Percentiles rank a stretch among this genome's conserved stretches.
phyloP scores from a whole-genome alignment of 2,329 filamentous ascomycete species.

The Arthrinium puccinioides region DNA sequence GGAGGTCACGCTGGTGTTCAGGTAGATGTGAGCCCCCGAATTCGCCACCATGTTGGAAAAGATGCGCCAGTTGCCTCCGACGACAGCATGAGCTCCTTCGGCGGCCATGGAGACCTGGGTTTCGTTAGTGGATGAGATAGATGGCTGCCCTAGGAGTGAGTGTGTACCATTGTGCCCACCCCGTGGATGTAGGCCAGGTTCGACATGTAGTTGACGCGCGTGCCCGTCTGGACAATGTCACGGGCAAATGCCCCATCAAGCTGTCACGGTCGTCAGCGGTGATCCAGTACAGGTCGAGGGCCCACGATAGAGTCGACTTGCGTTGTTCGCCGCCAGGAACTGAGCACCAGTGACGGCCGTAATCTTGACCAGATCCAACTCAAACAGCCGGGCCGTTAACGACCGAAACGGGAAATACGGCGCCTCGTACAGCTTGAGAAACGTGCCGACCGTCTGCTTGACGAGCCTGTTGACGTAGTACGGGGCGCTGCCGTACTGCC shows the following conservation, averaged over 20 bases:
- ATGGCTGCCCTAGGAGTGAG: too few relatives aligned
- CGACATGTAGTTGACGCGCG: conserved; percentile 89
- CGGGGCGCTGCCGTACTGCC: conserved; percentile 78
- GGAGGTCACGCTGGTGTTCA: conserved; percentile 61
- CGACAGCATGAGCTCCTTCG: conserved; percentile 70
- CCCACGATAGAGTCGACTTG: conserved; percentile 13
- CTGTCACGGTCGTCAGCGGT: conserved; percentile 16
- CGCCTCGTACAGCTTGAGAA: conserved; percentile 71
- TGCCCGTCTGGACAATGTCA: conserved; percentile 84
- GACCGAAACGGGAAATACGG: conserved; percentile 81
- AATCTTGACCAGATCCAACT: conserved; percentile 58
- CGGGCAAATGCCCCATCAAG: conserved; percentile 62
- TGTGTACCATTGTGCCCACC: conserved; percentile 67
- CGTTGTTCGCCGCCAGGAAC: conserved; percentile 59
- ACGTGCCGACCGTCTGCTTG: conserved; percentile 61
- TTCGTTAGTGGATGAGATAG: not conserved
- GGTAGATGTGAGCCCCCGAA: conserved; percentile 51
- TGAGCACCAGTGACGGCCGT: conserved; percentile 69
- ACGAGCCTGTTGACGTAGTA: conserved; percentile 67
- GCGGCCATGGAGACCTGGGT: conserved; percentile 73
- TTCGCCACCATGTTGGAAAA: conserved; percentile 73
- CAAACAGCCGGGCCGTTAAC: conserved; percentile 59
- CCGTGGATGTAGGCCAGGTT: conserved; percentile 84
- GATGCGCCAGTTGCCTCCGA: conserved; percentile 90
- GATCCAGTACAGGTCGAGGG: not conserved